These are phyloP conservation scores for Hyaloscypha hepaticicola DNA, from an alignment of 495 filamentous ascomycete species.

Conservation along the genomic window DNA sequence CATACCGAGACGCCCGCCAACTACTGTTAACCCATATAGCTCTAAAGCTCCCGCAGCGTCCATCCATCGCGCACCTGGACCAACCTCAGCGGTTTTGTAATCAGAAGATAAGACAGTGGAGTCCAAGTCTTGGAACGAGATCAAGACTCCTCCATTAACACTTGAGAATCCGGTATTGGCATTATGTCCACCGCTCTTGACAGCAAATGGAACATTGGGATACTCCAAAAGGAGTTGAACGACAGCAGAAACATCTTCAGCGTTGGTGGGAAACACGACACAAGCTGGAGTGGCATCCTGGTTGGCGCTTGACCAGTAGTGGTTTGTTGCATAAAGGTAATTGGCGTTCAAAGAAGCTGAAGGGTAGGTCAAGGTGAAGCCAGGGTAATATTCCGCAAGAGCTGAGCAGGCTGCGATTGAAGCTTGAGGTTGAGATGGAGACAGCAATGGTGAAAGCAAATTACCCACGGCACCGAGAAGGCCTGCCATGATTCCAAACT, in stretches of 20 bases:
- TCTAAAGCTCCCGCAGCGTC: slow-evolving; percentile 47
- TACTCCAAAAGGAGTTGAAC: slow-evolving; percentile 5
- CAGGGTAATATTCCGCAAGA: background rate
- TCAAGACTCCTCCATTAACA: slow-evolving; percentile 34
- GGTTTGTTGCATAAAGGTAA: slow-evolving; percentile 2
- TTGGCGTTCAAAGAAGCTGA: background rate
- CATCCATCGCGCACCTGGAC: slow-evolving; percentile 43
- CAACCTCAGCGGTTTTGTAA: slow-evolving; percentile 34
- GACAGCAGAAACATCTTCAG: slow-evolving; percentile 6
- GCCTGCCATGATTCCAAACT: background rate
- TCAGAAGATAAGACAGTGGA: slow-evolving; percentile 32
- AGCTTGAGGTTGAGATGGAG: background rate
- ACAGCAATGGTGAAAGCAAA: too few relatives aligned
- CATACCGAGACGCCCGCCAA: slow-evolving; percentile 50
- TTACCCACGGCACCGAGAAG: too few relatives aligned
- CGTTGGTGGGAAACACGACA: slow-evolving; percentile 8
- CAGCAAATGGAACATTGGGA: slow-evolving; percentile 32
- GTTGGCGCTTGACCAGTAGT: slow-evolving; percentile 8
- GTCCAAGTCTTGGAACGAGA: slow-evolving; percentile 33
- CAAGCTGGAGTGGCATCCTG: slow-evolving; percentile 6
- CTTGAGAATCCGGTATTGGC: slow-evolving; percentile 31
- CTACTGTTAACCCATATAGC: slow-evolving; percentile 39
- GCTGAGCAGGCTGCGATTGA: background rate
- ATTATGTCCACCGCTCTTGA: slow-evolving; percentile 36
- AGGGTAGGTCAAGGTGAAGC: background rate